Base-by-base conservation (phyloP, 345 rosid genomes). In the Populus davidiana region DNA sequence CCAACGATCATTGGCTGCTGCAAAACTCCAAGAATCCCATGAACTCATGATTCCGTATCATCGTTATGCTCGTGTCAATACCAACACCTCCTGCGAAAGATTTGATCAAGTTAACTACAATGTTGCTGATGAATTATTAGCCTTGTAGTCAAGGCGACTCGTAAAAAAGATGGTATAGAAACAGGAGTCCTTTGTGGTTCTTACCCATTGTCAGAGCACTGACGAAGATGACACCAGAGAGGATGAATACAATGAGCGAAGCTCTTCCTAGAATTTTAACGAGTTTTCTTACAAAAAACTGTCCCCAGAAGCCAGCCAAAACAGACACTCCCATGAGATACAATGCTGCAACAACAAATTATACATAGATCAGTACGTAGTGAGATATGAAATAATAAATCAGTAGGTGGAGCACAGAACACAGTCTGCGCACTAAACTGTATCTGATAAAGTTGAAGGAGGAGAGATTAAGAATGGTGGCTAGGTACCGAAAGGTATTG, bases 241-340 rank as follows among this genome's bases (percentile, higher is more conserved):
- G 98, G 78, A 93, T 88, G 80, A 95, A 93, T 2, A 91, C 89
- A 0, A 91, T 92, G 49, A 91, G 41, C 2, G 97, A 91, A 70
- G 91, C 96, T 85, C 99, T 87, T 82, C 36, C 78, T 0, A 90
- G 81, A 44, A 93, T 72, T 12, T 86, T 36, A 23, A 91, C 77
- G 0, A 91, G 78, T 80, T 90, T 91, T 77, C 96, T 93, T 17
- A 93, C 87, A 6, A 91, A 87, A 80, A 61, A 91, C 61, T 91
- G 98, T 63, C 98, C 98, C 97, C 94, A 93, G 52, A 94, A 93
- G 35, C 98, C 96, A 35, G 98, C 97, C 76, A 91, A 74, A 13
- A 90, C 47, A 8, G 94, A 95, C 49, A 92, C 87, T 2, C 77
- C 68, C 87, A 87, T 87, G 62, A 92, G 88, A 79, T 91, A 93